Percentiles rank a stretch among this genome's conserved stretches.
These are phyloP conservation scores for Trichocomaceae sp. DNA, from an alignment of 2,329 filamentous ascomycete genomes.

Conservation along the genomic window DNA sequence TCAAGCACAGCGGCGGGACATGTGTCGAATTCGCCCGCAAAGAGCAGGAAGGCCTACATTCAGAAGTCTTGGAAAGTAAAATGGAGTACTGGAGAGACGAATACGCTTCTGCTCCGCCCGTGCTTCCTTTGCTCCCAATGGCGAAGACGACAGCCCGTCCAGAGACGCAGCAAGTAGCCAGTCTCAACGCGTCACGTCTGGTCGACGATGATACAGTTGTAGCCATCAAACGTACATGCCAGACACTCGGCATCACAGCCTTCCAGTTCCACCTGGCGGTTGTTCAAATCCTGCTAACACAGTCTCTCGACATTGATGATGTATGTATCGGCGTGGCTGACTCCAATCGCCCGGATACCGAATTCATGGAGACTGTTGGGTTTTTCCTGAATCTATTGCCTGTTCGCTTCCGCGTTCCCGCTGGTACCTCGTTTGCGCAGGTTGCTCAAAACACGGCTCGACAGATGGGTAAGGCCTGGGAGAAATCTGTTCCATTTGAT, in stretches of 20 bases:
- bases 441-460: slow-evolving; percentile 22
- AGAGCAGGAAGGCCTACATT: too few relatives aligned
- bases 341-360: slow-evolving; percentile 33
- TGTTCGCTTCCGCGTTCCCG: slow-evolving; percentile 39
- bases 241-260: slow-evolving; percentile 39
- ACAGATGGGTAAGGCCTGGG: slow-evolving; percentile 32
- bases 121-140: too few relatives aligned
- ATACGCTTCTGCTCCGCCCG: too few relatives aligned
- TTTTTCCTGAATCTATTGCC: slow-evolving; percentile 47
- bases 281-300: slow-evolving; percentile 34
- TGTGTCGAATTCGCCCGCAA: too few relatives aligned
- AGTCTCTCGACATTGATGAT: slow-evolving; percentile 31
- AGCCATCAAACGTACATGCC: too few relatives aligned
- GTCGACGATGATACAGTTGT: too few relatives aligned
- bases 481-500: slow-evolving; percentile 47
- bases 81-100: too few relatives aligned
- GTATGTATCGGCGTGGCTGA: slow-evolving; percentile 46
- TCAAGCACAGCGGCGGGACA: too few relatives aligned
- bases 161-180: too few relatives aligned
- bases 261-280: slow-evolving; percentile 46
- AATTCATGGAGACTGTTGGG: slow-evolving; percentile 36
- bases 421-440: slow-evolving; percentile 25
- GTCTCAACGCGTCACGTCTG: too few relatives aligned
- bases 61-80: too few relatives aligned
- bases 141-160: too few relatives aligned